Base-by-base conservation (phyloP, 1,284 basidiomycete species). In the Microbotryum saponariae region DNA sequence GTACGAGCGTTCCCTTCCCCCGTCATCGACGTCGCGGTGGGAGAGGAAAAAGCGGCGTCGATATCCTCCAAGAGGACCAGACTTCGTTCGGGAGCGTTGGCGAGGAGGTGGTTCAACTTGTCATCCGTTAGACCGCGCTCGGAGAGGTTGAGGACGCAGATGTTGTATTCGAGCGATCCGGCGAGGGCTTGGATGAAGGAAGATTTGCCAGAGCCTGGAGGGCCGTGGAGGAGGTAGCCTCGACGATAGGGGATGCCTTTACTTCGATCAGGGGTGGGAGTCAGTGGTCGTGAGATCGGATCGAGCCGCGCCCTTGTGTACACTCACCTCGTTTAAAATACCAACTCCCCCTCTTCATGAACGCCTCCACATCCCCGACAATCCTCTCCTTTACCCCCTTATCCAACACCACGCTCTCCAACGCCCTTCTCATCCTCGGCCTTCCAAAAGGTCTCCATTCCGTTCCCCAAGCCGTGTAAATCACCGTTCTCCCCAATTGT, bases 161-260 rank as follows among this genome's bases (percentile, higher is more conserved):
- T 97, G 76, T 98, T 93, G 79, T 97, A 97, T 60, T 84, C 86
- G 31, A 98, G 78, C 20, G 85, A 83, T 14, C 94, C 96, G 10
- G 96, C 96, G 9, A 98, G 82, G 4, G 96, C 93, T 75, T 97
- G 93, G 69, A 98, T 98, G 78, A 93, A 98, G 0, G 92, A 97
- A 1, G 93, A 94, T 77, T 99, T 99, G 59, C 96, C 96, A 0
- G 91, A 96, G 23, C 96, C 96, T 1, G 96, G 96, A 21, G 96
- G 93, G 8, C 96, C 96, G 73, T 98, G 85, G 14, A 98, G 78
- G 20, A 99, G 82, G 76, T 97, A 97, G 45, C 96, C 96, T 70
- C 96, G 82, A 29, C 96, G 85, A 74, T 98, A 99, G 0, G 96
- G 96, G 62, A 99, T 97, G 29, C 94, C 93, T 92, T 66, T 18